Percentiles rank a stretch among this genome's conserved stretches.
Evolutionary conservation across 495 filamentous ascomycete species (phyloP).

Genomic region (Neurospora pannonica): DNA sequence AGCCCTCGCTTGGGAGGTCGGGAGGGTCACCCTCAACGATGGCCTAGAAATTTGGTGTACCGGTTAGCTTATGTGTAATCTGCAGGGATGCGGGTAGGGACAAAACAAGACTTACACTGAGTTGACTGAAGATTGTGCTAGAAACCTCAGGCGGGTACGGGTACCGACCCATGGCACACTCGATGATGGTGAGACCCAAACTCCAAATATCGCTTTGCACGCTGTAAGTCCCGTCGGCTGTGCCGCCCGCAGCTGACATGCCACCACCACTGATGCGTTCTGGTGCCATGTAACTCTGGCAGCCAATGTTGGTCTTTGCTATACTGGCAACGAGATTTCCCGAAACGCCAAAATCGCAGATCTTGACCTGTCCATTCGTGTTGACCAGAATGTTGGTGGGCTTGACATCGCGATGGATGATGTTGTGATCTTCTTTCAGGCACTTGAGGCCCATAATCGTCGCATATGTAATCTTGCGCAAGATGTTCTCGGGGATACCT

Average conservation of each 20-base stretch:
- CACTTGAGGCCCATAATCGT: conserved; percentile 86
- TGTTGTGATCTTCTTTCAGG: conserved; percentile 97
- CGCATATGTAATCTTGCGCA: conserved; percentile 85
- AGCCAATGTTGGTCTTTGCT: conserved; percentile 98
- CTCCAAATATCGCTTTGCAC: conserved; percentile 99
- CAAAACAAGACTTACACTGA: conserved; percentile 62
- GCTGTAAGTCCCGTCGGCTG: conserved; percentile 79
- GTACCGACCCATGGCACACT: conserved; percentile 91
- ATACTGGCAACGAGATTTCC: conserved; percentile 96
- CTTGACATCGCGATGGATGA: conserved; percentile 98
- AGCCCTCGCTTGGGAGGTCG: conserved; percentile 65
- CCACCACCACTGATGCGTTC: conserved; percentile 85
- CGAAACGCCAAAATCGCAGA: conserved; percentile 97
- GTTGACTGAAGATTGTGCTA: conserved; percentile 95
- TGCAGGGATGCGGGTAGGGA: background rate
- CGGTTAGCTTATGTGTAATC: background rate
- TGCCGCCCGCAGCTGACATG: conserved; percentile 61
- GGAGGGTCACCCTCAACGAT: conserved; percentile 96
- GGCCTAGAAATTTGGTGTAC: conserved; percentile 56
- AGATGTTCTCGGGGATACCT: conserved; percentile 78
- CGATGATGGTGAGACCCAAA: conserved; percentile 87
- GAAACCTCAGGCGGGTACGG: conserved; percentile 98
- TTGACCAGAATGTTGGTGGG: conserved; percentile 96
- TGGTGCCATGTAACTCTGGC: conserved; percentile 98
- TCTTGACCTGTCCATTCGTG: conserved; percentile 84